Evolutionary conservation across 495 filamentous ascomycete species (phyloP), one percentile per base, ranked within the genome.

Genomic region (Peziza echinospora): DNA sequence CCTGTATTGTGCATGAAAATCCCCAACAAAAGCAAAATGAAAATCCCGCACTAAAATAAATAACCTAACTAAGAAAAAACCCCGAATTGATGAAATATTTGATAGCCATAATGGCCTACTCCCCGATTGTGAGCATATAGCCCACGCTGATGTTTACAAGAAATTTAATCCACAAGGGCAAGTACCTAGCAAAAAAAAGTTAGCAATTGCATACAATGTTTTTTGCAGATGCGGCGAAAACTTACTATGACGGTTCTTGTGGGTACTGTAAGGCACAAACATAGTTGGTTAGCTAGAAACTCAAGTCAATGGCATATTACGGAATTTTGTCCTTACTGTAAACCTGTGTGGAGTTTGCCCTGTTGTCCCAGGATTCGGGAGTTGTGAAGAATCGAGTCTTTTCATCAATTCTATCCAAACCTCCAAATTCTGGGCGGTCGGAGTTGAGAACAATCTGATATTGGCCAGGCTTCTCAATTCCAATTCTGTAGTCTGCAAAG

Each of bases 401-500:
- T 48, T 79, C 75, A 40, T 81, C 75, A 40, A 94, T 75, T 16
- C 85, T 69, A 8, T 71, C 74, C 47, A 82, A 73, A 0, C 89
- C 89, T 5, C 89, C 91, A 56, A 83, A 83, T 17, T 69, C 78
- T 53, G 70, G 64, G 39, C 70, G 69, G 59, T 97, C 89, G 5
- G 78, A 75, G 57, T 92, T 83, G 24, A 97, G 68, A 5, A 94
- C 77, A 49, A 94, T 78, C 25, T 76, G 71, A 61, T 97, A 97
- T 10, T 82, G 93, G 17, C 89, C 89, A 1, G 77, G 59, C 8
- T 70, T 65, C 44, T 96, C 82, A 42, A 97, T 71, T 0, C 89
- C 89, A 47, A 96, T 77, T 17, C 91, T 71, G 57, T 93, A 97
- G 59, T 96, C 91, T 16, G 83, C 75, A 60, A 78, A 97, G 67